Evolutionary conservation across 345 rosid genomes (phyloP), one percentile per base, ranked within the genome.

Genomic region (Dimocarpus longan): DNA sequence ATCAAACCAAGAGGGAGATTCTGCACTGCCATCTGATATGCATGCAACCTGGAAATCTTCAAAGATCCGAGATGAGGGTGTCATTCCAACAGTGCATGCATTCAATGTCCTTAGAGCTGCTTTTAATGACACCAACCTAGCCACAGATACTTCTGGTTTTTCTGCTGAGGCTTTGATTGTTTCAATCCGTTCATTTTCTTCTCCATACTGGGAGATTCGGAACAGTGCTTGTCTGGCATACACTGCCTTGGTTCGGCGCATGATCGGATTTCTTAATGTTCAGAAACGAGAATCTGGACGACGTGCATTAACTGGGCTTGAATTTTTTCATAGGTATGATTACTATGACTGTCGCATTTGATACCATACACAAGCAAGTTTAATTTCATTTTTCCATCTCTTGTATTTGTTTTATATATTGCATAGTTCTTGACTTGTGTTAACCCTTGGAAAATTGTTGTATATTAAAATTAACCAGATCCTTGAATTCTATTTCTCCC

Each of bases 161-260:
- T 89, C 97, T 66, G 98, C 98, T 3, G 99, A 93, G 84, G 97
- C 97, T 40, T 84, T 95, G 88, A 90, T 92, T 81, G 81, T 89
- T 81, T 81, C 99, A 74, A 84, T 95, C 79, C 84, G 91, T 52
- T 92, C 98, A 22, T 95, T 93, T 84, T 92, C 98, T 84, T 95
- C 99, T 48, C 92, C 96, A 66, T 93, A 93, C 83, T 95, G 98
- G 99, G 99, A 95, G 90, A 90, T 95, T 46, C 87, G 98, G 68
- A 95, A 95, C 85, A 90, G 98, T 87, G 99, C 99, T 77, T 91
- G 97, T 77, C 90, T 88, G 66, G 95, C 98, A 59, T 95, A 91
- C 81, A 95, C 98, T 82, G 93, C 98, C 78, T 86, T 95, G 85
- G 84, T 95, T 57, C 90, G 98, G 44, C 88, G 99, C 62, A 93